These are phyloP conservation scores for Mucor irregularis DNA, from an alignment of 371 early-diverging fungal genomes.

Conservation along the genomic window DNA sequence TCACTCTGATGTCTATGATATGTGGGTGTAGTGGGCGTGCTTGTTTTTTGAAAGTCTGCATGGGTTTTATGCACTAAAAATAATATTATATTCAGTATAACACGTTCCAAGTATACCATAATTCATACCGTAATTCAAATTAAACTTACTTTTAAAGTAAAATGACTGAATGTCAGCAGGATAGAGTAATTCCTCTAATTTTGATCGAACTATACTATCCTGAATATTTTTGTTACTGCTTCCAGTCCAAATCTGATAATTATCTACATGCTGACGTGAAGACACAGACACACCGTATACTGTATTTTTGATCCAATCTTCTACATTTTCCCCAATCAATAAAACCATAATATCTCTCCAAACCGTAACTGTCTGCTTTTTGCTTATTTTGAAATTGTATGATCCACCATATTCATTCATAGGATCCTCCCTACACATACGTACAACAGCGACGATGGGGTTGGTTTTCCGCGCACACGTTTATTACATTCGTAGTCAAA, in stretches of 20 bases:
- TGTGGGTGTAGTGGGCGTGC: constrained; percentile 8
- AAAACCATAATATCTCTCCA: constrained; percentile 65
- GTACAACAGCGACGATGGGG: too few species aligned
- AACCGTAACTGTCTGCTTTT: constrained; percentile 46
- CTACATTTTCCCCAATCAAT: constrained; percentile 61
- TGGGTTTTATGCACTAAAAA: constrained; percentile 49
- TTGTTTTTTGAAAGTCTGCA: constrained; percentile 39
- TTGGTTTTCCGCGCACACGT: too few species aligned
- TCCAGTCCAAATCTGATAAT: constrained; percentile 68
- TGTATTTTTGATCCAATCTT: constrained; percentile 58
- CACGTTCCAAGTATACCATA: too few species aligned
- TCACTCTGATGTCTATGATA: background rate
- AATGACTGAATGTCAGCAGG: constrained; percentile 56
- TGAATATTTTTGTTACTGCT: constrained; percentile 28
- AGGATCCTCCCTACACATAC: constrained; percentile 62
- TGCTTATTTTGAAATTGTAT: constrained; percentile 67
- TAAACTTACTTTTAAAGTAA: constrained; percentile 61
- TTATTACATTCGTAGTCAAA: too few species aligned
- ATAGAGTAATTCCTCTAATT: constrained; percentile 41
- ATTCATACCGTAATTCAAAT: too few species aligned
- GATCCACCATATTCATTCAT: constrained; percentile 78
- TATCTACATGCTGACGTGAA: constrained; percentile 59
- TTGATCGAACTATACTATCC: constrained; percentile 41
- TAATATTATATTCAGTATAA: background rate
- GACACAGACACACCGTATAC: constrained; percentile 64